Percentiles rank a stretch among this genome's conserved stretches.
Conservation (phyloP, 2,329 filamentous ascomycete genomes). For the Juglanconis oblonga region DNA sequence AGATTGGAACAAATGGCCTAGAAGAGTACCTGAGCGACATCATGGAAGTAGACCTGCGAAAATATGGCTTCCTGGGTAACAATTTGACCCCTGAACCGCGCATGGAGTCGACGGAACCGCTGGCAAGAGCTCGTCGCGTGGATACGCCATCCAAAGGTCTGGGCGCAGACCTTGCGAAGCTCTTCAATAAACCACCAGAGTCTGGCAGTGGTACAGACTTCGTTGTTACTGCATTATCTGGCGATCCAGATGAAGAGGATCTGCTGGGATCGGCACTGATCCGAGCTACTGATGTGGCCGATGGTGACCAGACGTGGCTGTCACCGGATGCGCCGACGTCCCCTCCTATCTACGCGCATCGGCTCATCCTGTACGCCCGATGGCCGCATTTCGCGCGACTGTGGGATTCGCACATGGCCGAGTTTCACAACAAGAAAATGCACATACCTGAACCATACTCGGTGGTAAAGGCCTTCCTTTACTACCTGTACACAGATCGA, state of each 20-base stretch:
- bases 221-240: conserved; percentile 80
- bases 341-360: conserved; percentile 87
- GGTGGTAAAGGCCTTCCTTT: conserved; percentile 90
- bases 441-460: conserved; percentile 96
- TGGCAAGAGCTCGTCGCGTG: conserved; percentile 42
- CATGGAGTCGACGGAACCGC: conserved; percentile 44
- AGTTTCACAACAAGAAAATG: conserved; percentile 96
- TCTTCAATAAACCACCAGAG: conserved; percentile 85
- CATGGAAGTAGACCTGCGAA: conserved; percentile 86
- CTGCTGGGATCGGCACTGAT: conserved; percentile 50
- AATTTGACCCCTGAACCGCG: conserved; percentile 58
- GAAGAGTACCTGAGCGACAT: conserved; percentile 93
- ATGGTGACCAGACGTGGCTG: conserved; percentile 52
- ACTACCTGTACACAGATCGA: conserved; percentile 95
- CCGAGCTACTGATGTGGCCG: conserved; percentile 39
- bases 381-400: conserved; percentile 96
- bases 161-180: conserved; percentile 78
- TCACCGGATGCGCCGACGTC: conserved; percentile 65
- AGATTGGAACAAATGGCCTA: conserved; percentile 65
- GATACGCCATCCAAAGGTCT: conserved; percentile 65
- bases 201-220: conserved; percentile 87
- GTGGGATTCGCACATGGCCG: conserved; percentile 91
- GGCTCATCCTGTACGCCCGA: conserved; percentile 86
- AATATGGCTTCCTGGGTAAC: conserved; percentile 87
- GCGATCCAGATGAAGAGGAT: conserved; percentile 70